Evolutionary conservation across 108 stramenopile species (phyloP).

Genomic region (Asterionellopsis glacialis): DNA sequence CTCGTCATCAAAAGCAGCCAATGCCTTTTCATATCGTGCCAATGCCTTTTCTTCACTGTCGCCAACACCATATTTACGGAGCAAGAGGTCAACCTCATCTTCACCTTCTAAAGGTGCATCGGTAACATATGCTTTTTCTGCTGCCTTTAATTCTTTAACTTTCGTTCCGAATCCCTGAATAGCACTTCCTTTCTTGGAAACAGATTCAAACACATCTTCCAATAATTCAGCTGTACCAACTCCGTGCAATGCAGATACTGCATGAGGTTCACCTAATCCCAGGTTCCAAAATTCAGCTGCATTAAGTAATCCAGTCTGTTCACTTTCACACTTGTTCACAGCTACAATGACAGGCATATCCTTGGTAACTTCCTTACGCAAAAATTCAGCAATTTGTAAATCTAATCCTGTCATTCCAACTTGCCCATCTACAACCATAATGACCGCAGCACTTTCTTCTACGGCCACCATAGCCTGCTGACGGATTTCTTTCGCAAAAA

Average conservation of each 20-base stretch:
- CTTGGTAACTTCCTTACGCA: conserved; percentile 68
- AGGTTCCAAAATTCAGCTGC: conserved; percentile 93
- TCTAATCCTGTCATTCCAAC: conserved; percentile 82
- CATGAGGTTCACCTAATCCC: conserved; percentile 92
- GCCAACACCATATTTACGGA: conserved; percentile 69
- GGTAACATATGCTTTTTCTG: conserved; percentile 48
- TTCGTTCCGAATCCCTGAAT: conserved; percentile 79
- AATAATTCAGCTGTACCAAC: conserved; percentile 93
- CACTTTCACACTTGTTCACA: conserved; percentile 97
- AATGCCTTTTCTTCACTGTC: conserved; percentile 48
- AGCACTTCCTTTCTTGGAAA: conserved; percentile 67
- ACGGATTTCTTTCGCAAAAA: conserved; percentile 91
- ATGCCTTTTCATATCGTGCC: conserved; percentile 69
- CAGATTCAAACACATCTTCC: conserved; percentile 75
- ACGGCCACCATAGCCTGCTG: conserved; percentile 95
- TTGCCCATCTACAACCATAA: conserved; percentile 93
- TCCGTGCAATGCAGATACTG: conserved; percentile 96
- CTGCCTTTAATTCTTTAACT: conserved; percentile 61
- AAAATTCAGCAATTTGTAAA: conserved; percentile 80
- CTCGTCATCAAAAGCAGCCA: conserved; percentile 70
- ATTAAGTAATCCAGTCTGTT: conserved; percentile 60
- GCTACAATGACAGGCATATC: conserved; percentile 85
- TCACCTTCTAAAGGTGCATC: conserved; percentile 69
- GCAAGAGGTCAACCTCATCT: conserved; percentile 65
- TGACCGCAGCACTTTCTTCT: conserved; percentile 81